Evolutionary conservation across 2,329 filamentous ascomycete genomes (phyloP), one percentile per base, ranked within the genome.

Genomic region (Cladobotryum mycophilum): DNA sequence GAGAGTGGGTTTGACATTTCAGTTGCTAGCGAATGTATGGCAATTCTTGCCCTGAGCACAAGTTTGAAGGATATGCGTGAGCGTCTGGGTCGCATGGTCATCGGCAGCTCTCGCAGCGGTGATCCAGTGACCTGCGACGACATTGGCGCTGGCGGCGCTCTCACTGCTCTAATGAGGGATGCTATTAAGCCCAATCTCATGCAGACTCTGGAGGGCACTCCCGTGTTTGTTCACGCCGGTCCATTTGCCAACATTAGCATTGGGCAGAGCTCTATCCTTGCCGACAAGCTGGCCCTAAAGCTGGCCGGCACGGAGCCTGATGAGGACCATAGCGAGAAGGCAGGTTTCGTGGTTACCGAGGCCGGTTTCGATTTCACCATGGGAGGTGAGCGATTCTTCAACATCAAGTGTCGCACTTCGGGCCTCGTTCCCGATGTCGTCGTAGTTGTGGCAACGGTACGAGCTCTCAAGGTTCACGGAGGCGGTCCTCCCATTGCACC

Each of bases 321-420:
- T 58, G 93, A 97, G 74, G 82, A 95, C 61, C 81, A 91, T 63
- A 76, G 82, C 46, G 76, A 84, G 60, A 92, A 93, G 76, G 82
- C 88, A 30, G 93, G 93, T 9, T 97, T 93, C 62, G 92, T 96
- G 18, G 85, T 99, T 36, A 99, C 93, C 2, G 93, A 99, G 70
- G 92, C 93, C 48, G 93, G 93, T 9, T 99, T 99, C 69, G 93
- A 99, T 71, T 99, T 99, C 74, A 97, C 93, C 62, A 99, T 99
- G 93, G 93, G 93, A 57, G 93, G 93, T 56, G 93, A 99, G 79
- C 87, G 93, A 47, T 99, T 99, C 80, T 97, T 99, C 83, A 97
- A 99, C 76, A 97, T 99, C 78, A 99, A 99, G 79, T 97, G 93
- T 75, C 87, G 93, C 54, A 88, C 90, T 9, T 96, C 92, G 5